These are phyloP conservation scores for Ehretia macrophylla DNA, from an alignment of 257 asterid genomes.

Conservation along the genomic window DNA sequence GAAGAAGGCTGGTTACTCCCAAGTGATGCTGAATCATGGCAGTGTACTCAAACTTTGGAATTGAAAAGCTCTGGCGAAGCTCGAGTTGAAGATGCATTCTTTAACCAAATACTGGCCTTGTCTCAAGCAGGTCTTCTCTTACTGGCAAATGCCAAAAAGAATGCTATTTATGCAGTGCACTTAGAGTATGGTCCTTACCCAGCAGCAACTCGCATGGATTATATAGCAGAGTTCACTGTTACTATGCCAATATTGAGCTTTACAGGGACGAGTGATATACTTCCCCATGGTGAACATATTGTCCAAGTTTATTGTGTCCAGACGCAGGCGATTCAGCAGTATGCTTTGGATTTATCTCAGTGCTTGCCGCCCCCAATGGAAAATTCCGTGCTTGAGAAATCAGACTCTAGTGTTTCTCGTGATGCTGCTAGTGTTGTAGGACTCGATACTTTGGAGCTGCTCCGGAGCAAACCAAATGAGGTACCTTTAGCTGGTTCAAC, in stretches of 20 bases:
- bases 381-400: conserved; percentile 48
- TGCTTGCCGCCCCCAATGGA: conserved; percentile 84
- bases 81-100: conserved; percentile 70
- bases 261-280: conserved; percentile 79
- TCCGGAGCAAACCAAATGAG: conserved; percentile 45
- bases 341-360: conserved; percentile 87
- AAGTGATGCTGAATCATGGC: conserved; percentile 91
- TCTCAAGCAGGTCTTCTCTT: conserved; percentile 72
- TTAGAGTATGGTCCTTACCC: conserved; percentile 89
- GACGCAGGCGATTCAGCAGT: conserved; percentile 97
- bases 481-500: conserved; percentile 48
- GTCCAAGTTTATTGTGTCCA: conserved; percentile 97
- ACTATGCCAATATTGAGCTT: conserved; percentile 98
- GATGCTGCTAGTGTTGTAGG: conserved; percentile 53
- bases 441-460: conserved; percentile 35
- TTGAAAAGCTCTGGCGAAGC: conserved; percentile 59
- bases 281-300: conserved; percentile 83
- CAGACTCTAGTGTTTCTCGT: conserved; percentile 48
- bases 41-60: conserved; percentile 79
- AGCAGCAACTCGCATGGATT: conserved; percentile 75
- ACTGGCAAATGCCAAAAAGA: conserved; percentile 91
- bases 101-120: conserved; percentile 92
- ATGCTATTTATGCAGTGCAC: conserved; percentile 94
- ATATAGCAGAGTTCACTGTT: conserved; percentile 86
- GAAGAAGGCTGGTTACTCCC: conserved; percentile 99